Base-by-base conservation (phyloP, 2,329 filamentous ascomycete species). In the Aspergillus caelatus region DNA sequence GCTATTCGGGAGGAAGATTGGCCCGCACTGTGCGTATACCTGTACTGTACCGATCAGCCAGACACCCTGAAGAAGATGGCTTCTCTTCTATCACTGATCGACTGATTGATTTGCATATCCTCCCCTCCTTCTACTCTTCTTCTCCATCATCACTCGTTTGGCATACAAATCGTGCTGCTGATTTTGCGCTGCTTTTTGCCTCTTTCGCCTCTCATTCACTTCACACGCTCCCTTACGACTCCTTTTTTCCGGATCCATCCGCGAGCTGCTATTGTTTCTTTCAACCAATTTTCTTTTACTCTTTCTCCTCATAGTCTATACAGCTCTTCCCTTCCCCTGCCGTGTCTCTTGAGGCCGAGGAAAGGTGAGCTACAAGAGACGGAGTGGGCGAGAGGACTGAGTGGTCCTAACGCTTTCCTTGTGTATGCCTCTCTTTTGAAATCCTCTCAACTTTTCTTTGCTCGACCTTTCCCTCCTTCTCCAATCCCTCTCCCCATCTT, bases 261-360 rank as follows among this genome's bases (percentile, higher is more conserved):
- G 26, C n/a, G 28, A 32, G 26, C 16, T 52, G 48, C 19, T 52
- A n/a, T n/a, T 21, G 16, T 32, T 52, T 52, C 28, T 52, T 52
- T 12, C 10, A 7, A 32, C 6, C 23, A 1, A 48, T 14, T n/a
- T 46, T 48, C 55, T 46, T 52, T 45, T 21, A 21, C 54, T 58
- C 45, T 45, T 21, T n/a, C 54, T 52, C 43, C 43, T 14, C 55
- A 23, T 54, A 32, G 43, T 57, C 59, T 21, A 39, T 46, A 43
- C 48, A 53, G 30, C 26, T 56, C 52, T 52, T 61, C 46, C 23
- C 32, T 46, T 57, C 23, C 32, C 36, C 30, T 50, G 8, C 21
- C 10, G 28, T 52, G 19, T 32, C 19, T 14, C 9, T 21, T 52
- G 48, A 32, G 48, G 30, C 28, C 19, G 48, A 52, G 19, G 16